Percentiles rank a stretch among this genome's conserved stretches.
phyloP scores from a whole-genome alignment of 768 basidiomycete genomes.

The Amanita jacksonii region DNA sequence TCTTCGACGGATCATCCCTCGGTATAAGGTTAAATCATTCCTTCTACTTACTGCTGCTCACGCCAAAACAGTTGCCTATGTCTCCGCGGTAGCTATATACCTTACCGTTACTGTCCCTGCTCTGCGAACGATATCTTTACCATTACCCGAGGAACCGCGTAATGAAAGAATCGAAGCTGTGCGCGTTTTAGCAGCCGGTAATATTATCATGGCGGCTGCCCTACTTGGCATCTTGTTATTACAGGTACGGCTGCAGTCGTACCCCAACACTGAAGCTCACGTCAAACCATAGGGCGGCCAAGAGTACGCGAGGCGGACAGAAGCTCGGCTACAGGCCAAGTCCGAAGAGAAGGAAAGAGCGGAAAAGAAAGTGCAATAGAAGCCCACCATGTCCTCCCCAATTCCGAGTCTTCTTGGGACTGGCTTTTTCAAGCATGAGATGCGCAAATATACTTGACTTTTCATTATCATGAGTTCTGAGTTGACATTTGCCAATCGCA shows the following conservation, averaged over 20 bases:
- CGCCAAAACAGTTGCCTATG: constrained; percentile 46
- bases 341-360: constrained; percentile 20
- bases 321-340: constrained; percentile 36
- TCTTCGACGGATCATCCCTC: constrained; percentile 86
- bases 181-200: constrained; percentile 76
- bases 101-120: constrained; percentile 72
- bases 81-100: constrained; percentile 76
- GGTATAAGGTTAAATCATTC: constrained; percentile 37
- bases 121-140: constrained; percentile 65
- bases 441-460: too few relatives aligned
- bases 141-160: constrained; percentile 45
- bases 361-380: constrained; percentile 32
- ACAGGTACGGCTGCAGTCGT: constrained; percentile 57
- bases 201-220: constrained; percentile 69
- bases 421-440: too few relatives aligned
- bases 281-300: constrained; percentile 64
- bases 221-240: constrained; percentile 56
- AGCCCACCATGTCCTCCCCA: too few relatives aligned
- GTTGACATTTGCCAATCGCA: too few relatives aligned
- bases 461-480: too few relatives aligned
- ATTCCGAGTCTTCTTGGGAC: too few relatives aligned
- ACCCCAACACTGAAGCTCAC: too few relatives aligned
- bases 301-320: constrained; percentile 66
- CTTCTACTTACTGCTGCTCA: constrained; percentile 3
- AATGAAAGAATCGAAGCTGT: constrained; percentile 71